phyloP scores from a whole-genome alignment of 1,139 yeast species.

The Yamadazyma mexicana region DNA sequence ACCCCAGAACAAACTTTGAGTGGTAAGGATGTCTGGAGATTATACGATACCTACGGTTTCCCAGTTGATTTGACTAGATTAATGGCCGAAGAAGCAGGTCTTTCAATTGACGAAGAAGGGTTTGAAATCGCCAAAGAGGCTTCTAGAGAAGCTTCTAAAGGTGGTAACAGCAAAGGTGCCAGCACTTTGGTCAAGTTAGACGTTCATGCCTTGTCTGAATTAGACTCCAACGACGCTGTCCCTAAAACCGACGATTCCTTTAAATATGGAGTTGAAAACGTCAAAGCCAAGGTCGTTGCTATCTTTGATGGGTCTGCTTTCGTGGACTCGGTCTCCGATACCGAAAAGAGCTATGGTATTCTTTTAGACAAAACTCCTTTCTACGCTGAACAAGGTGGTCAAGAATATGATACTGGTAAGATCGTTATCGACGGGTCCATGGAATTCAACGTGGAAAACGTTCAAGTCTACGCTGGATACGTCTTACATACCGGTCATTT shows the following conservation, averaged over 20 bases:
- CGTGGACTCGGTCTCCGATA: conserved; percentile 42
- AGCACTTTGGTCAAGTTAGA: conserved; percentile 73
- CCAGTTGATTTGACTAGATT: conserved; percentile 96
- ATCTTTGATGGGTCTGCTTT: conserved; percentile 70
- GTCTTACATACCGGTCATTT: conserved; percentile 91
- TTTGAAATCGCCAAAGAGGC: conserved; percentile 87
- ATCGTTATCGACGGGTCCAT: conserved; percentile 83
- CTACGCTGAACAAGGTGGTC: conserved; percentile 99
- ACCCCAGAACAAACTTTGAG: conserved; percentile 74
- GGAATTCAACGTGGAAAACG: conserved; percentile 88
- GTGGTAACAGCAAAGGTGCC: conserved; percentile 65
- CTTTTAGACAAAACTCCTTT: conserved; percentile 87
- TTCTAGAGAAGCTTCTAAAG: conserved; percentile 93
- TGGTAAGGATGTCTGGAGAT: conserved; percentile 97
- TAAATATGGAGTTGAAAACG: conserved; percentile 69
- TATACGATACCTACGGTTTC: conserved; percentile 98
- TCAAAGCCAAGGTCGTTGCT: conserved; percentile 64
- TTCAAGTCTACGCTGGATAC: conserved; percentile 90
- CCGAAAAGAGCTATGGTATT: conserved; percentile 68
- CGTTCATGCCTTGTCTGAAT: conserved; percentile 79
- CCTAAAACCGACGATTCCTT: conserved; percentile 80
- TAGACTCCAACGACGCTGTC: conserved; percentile 56
- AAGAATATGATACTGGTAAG: conserved; percentile 93
- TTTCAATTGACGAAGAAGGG: conserved; percentile 86
- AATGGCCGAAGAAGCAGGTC: conserved; percentile 99